Conservation (phyloP, 73 alveolate species). For the Symbiodinium pilosum region DNA sequence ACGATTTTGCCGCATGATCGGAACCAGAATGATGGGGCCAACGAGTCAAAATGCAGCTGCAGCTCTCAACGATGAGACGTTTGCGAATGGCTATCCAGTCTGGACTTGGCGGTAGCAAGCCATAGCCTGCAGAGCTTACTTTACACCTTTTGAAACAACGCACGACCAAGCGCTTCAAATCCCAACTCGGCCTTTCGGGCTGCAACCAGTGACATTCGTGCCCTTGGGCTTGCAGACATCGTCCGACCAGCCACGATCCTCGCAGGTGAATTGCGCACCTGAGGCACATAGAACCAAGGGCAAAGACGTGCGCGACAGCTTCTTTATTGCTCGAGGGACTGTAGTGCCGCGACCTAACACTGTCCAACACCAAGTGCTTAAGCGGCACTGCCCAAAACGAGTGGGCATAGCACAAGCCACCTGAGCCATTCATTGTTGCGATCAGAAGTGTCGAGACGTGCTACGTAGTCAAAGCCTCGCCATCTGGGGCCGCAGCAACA, state of each 20-base stretch:
- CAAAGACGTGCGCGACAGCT: not conserved
- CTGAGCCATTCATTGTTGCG: too few relatives aligned
- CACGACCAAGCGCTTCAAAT: not conserved
- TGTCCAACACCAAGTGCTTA: not conserved
- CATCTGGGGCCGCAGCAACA: too few relatives aligned
- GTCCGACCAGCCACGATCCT: slow-evolving; percentile 50
- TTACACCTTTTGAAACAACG: not conserved
- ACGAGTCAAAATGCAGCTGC: not conserved
- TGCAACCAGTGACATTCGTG: slow-evolving; percentile 32
- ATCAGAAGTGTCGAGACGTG: too few relatives aligned
- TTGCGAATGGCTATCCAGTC: slow-evolving; percentile 44
- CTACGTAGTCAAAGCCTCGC: too few relatives aligned
- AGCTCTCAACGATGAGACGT: slow-evolving; percentile 23
- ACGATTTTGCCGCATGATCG: too few relatives aligned
- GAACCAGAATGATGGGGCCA: too few relatives aligned
- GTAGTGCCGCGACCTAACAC: too few relatives aligned
- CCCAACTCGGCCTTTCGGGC: not conserved
- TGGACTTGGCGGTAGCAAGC: slow-evolving; percentile 26
- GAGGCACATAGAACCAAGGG: not conserved
- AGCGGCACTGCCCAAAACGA: not conserved
- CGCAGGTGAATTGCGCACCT: not conserved
- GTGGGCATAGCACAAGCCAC: not conserved
- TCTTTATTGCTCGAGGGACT: too few relatives aligned
- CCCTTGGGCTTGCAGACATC: slow-evolving; percentile 46
- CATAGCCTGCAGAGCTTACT: slow-evolving; percentile 6